phyloP scores from a whole-genome alignment of 108 stramenopile genomes.

The Fragilariopsis cylindrus region DNA sequence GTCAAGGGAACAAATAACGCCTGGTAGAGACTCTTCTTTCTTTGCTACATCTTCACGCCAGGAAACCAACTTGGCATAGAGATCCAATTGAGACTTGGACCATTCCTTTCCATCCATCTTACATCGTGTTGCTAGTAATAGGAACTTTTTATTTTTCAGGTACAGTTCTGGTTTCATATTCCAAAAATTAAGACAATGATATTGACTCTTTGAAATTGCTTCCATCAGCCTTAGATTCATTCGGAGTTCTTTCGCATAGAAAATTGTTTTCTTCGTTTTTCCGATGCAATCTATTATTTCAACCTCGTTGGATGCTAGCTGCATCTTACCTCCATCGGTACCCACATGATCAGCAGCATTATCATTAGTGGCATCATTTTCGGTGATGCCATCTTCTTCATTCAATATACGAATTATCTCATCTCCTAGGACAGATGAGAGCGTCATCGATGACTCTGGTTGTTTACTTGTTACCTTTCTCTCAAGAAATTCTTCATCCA shows the following conservation, averaged over 20 bases:
- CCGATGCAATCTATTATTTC: background rate
- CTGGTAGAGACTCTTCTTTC: slow-evolving; percentile 30
- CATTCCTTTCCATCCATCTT: slow-evolving; percentile 34
- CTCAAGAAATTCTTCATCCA: no score
- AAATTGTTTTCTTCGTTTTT: slow-evolving; percentile 15
- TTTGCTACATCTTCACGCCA: slow-evolving; percentile 60
- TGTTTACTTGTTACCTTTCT: no score
- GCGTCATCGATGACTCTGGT: background rate
- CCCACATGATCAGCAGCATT: background rate
- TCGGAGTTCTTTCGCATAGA: slow-evolving; percentile 48
- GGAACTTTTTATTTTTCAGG: slow-evolving; percentile 39
- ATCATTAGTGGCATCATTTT: background rate
- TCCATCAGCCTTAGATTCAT: slow-evolving; percentile 59
- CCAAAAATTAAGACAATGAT: slow-evolving; percentile 68
- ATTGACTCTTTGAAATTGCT: slow-evolving; percentile 63
- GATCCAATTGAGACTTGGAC: slow-evolving; percentile 49
- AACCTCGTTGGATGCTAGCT: background rate
- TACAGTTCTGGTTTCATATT: slow-evolving; percentile 40
- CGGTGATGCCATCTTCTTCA: slow-evolving; percentile 14
- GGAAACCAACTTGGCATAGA: slow-evolving; percentile 56
- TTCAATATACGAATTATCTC: background rate
- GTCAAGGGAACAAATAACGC: slow-evolving; percentile 61
- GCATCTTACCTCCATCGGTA: background rate
- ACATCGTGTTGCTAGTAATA: slow-evolving; percentile 21
- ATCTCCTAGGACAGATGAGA: background rate